Evolutionary conservation across 257 asterid species (phyloP).

Genomic region (Salvia splendens): DNA sequence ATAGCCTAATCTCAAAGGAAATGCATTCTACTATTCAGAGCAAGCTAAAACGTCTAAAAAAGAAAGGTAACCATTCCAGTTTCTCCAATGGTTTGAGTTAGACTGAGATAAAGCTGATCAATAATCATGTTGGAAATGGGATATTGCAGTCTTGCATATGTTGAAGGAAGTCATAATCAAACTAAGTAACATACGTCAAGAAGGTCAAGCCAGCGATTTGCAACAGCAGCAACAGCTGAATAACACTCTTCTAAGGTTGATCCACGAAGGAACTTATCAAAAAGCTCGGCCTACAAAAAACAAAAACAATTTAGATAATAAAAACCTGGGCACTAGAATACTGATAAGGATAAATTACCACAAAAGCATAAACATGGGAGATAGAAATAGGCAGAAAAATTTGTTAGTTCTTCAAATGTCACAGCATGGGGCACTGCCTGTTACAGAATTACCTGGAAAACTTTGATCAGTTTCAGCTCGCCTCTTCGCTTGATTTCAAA

Average conservation of each 20-base stretch:
- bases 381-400: conserved; percentile 18
- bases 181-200: conserved; percentile 72
- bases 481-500: conserved; percentile 99
- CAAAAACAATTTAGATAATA: conserved; percentile 20
- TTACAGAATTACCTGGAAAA: conserved; percentile 76
- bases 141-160: conserved; percentile 26
- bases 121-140: background rate
- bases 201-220: conserved; percentile 98
- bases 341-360: conserved; percentile 15
- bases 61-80: conserved; percentile 21
- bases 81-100: conserved; percentile 16
- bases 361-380: conserved; percentile 17
- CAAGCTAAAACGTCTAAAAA: background rate
- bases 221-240: conserved; percentile 92
- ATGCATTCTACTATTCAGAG: conserved; percentile 6
- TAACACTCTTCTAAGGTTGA: conserved; percentile 90
- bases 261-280: conserved; percentile 93
- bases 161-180: conserved; percentile 27
- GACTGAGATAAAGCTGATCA: conserved; percentile 23
- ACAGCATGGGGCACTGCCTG: conserved; percentile 3
- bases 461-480: conserved; percentile 99
- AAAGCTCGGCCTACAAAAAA: conserved; percentile 85
- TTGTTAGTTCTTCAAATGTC: conserved; percentile 19
- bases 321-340: conserved; percentile 21
- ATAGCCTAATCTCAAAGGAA: background rate